Base-by-base conservation (phyloP, 768 basidiomycete species). In the Rubroboletus pulcherrimus region DNA sequence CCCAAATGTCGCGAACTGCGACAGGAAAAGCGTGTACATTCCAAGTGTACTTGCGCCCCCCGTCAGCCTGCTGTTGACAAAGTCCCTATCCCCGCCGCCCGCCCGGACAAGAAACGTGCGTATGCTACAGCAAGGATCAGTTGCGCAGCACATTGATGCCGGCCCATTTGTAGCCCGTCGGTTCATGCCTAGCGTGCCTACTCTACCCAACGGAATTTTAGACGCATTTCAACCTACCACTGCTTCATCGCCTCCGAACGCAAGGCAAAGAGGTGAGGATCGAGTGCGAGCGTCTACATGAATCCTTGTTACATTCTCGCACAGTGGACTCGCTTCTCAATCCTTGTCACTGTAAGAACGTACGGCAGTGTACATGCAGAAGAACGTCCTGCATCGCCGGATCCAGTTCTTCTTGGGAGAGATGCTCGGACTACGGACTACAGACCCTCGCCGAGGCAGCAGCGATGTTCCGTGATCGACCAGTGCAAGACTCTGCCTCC, bases 1-100 rank as follows among this genome's bases (percentile, higher is more conserved):
- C 79, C 82, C 51, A 85, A 84, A 62, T 96, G 94, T 67, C 84
- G 91, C 35, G 83, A 91, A 63, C 78, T 90, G 34, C 82, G 93
- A 17, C 87, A 91, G 71, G 86, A 85, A 41, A 87, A 85, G 71
- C 84, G 81, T 58, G 78, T 92, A 33, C 91, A 93, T 66, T 87
- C 89, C 33, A 92, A 89, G 65, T 93, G 91, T 69, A 85, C 80
- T 50, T 93, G 91, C 59, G 76, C 78, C 53, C 75, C 77, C 8
- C 73, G 70, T 68, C 54, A 73, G n/a, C 55, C 63, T 31, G 34
- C 44, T 3, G 46, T 65, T 41, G 68, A 73, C 30, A 72, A 62
- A 38, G 54, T 72, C 3, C 70, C 72, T 26, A 70, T 73, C 30
- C 68, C 69, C 4, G 71, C 71, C 5, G 61, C 66, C 5, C 70